Evolutionary conservation across 1,284 basidiomycete species (phyloP).

Genomic region (Puccinia sorghi): DNA sequence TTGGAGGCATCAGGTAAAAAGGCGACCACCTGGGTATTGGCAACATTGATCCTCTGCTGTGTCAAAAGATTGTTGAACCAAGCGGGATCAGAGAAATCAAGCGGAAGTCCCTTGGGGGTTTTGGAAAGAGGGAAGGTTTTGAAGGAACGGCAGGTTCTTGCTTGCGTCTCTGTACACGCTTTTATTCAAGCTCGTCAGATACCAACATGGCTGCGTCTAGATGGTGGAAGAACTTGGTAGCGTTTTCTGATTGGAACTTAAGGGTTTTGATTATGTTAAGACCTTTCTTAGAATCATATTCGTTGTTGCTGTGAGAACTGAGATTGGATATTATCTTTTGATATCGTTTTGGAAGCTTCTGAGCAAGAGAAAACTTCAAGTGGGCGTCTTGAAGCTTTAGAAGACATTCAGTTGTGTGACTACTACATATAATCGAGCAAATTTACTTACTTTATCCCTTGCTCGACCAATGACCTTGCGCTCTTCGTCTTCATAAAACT

Average conservation of each 20-base stretch:
- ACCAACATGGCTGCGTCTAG: background rate
- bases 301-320: slow-evolving; percentile 1
- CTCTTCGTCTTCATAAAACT: slow-evolving; percentile 5
- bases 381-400: background rate
- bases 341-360: slow-evolving; percentile 23
- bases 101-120: slow-evolving; percentile 1
- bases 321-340: background rate
- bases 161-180: slow-evolving; percentile 10
- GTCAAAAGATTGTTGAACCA: slow-evolving; percentile 25
- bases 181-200: background rate
- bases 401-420: background rate
- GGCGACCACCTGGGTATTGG: background rate
- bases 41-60: background rate
- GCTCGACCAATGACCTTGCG: background rate
- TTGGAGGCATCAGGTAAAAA: slow-evolving; percentile 22
- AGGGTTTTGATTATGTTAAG: slow-evolving; percentile 18
- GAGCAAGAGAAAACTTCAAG: background rate
- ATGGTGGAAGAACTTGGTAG: slow-evolving; percentile 20
- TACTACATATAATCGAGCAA: no score
- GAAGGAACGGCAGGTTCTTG: background rate
- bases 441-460: slow-evolving; percentile 11
- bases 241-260: background rate
- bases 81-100: slow-evolving; percentile 15
- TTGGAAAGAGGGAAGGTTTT: background rate
- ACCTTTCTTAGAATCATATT: background rate